Evolutionary conservation across 129 eudicot species (phyloP).

Genomic region (Artemisia argyi): DNA sequence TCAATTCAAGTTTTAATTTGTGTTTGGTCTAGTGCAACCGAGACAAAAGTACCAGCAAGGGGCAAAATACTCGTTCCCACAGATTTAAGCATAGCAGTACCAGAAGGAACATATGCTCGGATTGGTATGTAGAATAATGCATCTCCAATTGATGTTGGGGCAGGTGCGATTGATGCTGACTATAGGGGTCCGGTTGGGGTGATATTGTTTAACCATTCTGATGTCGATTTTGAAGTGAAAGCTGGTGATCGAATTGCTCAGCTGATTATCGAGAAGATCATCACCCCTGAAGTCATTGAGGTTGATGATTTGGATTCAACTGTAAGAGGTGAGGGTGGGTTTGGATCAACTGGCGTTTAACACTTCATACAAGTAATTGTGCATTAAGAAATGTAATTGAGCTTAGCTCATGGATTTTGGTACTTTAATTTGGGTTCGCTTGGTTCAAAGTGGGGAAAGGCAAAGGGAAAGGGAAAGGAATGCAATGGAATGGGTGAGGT

Average conservation of each 20-base stretch:
- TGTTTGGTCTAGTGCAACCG: conserved; percentile 50
- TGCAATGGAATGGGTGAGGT: too few relatives aligned
- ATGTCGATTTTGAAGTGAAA: conserved; percentile 36
- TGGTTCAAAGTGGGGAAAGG: too few relatives aligned
- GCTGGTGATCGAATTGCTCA: conserved; percentile 69
- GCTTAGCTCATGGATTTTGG: too few relatives aligned
- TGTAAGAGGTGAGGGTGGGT: too few relatives aligned
- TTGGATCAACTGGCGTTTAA: too few relatives aligned
- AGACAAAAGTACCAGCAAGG: conserved; percentile 59
- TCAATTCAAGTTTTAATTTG: too few relatives aligned
- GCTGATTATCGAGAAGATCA: conserved; percentile 61
- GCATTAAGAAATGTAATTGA: too few relatives aligned
- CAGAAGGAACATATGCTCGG: conserved; percentile 71
- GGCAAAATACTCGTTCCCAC: conserved; percentile 69
- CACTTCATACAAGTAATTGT: too few relatives aligned
- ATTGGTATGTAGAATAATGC: conserved; percentile 55
- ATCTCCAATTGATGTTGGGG: conserved; percentile 84
- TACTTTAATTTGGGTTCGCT: too few relatives aligned
- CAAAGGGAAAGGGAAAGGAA: too few relatives aligned
- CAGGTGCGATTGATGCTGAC: conserved; percentile 73
- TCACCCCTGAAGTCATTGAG: conserved; percentile 27
- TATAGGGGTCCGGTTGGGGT: conserved; percentile 34
- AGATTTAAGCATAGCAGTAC: conserved; percentile 71
- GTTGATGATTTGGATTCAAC: conserved; percentile 47
- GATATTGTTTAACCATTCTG: conserved; percentile 33